Conservation (phyloP, 2,329 filamentous ascomycete genomes). For the Epichloe festucae region DNA sequence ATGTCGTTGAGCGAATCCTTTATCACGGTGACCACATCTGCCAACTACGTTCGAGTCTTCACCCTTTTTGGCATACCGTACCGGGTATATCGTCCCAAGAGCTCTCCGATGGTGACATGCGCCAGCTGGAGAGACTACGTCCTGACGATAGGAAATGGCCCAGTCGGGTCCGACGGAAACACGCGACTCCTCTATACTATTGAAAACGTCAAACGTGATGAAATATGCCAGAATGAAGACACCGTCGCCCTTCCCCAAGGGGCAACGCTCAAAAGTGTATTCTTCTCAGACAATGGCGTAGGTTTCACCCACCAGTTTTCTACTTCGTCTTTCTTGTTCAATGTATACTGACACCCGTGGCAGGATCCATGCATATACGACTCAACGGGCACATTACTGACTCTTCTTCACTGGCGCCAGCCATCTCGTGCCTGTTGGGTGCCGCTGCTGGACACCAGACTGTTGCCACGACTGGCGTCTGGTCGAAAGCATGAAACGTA, state of each 20-base stretch:
- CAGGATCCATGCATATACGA: conserved; percentile 95
- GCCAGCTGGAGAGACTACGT: conserved; percentile 93
- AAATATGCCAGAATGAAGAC: conserved; percentile 91
- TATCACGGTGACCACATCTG: conserved; percentile 74
- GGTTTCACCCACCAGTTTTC: conserved; percentile 15
- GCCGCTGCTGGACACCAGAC: conserved; percentile 79
- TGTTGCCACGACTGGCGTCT: conserved; percentile 66
- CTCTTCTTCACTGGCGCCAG: conserved; percentile 81
- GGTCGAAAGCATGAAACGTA: conserved; percentile 84
- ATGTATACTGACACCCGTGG: not conserved
- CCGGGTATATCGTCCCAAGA: conserved; percentile 84
- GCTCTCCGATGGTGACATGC: conserved; percentile 78
- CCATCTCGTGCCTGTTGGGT: conserved; percentile 82
- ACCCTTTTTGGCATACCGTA: conserved; percentile 86
- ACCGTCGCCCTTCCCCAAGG: conserved; percentile 71
- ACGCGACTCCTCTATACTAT: conserved; percentile 79
- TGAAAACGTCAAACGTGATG: conserved; percentile 85
- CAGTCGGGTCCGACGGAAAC: conserved; percentile 64
- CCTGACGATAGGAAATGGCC: conserved; percentile 88
- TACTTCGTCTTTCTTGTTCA: not conserved
- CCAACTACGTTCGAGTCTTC: conserved; percentile 83
- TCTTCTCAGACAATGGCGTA: conserved; percentile 86
- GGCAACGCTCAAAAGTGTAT: conserved; percentile 63
- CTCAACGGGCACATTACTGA: conserved; percentile 74
- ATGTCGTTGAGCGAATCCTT: conserved; percentile 89